Percentiles rank a stretch among this genome's conserved stretches.
These are phyloP conservation scores for Dothideomycetes sp. DNA, from an alignment of 2,329 filamentous ascomycete genomes.

Conservation along the genomic window DNA sequence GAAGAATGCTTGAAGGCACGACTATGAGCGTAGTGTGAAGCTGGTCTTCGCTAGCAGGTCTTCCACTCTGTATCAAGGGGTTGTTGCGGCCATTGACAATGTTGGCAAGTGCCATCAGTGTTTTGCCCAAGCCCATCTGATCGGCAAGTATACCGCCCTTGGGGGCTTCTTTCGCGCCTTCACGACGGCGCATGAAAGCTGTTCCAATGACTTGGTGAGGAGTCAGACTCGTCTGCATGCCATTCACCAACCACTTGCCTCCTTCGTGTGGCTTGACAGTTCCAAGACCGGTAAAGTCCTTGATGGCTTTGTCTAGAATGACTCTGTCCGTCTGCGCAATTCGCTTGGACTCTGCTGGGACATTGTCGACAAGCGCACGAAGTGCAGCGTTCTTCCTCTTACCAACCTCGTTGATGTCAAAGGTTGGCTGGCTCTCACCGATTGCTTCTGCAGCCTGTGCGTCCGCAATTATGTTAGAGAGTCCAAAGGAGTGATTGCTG, in stretches of 20 bases:
- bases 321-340: constrained; percentile 24
- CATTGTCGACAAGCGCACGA: constrained; percentile 27
- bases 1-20: constrained; percentile 26
- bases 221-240: constrained; percentile 36
- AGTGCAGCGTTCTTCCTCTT: constrained; percentile 24
- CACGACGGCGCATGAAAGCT: constrained; percentile 44
- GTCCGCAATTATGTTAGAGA: neutral
- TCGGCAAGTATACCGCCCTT: constrained; percentile 31
- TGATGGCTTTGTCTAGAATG: constrained; percentile 27
- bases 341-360: constrained; percentile 25
- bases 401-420: constrained; percentile 6
- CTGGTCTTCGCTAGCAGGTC: constrained; percentile 10
- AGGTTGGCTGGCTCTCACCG: constrained; percentile 10
- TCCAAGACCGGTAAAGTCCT: constrained; percentile 28
- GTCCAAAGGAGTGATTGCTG: neutral
- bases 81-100: constrained; percentile 27
- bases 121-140: constrained; percentile 32
- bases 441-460: neutral
- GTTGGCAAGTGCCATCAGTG: constrained; percentile 31
- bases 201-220: constrained; percentile 41
- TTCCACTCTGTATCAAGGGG: neutral
- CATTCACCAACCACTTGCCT: constrained; percentile 33
- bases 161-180: constrained; percentile 27
- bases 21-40: constrained; percentile 31
- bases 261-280: constrained; percentile 22